Conservation (phyloP, 2,329 filamentous ascomycete genomes). For the Diatrype stigma region DNA sequence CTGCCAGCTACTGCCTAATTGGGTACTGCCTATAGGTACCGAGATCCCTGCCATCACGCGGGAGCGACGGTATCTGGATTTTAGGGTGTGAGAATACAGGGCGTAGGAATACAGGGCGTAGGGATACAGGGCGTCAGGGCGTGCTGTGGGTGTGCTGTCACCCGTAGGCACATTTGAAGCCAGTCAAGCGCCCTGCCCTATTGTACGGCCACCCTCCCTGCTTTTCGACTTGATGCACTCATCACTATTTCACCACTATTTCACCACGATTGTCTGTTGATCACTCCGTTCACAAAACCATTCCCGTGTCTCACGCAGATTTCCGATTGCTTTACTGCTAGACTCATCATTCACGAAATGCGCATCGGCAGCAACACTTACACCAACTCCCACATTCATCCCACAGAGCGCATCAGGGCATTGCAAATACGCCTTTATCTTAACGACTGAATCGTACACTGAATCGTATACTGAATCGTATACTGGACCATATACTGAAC, state of each 20-base stretch:
- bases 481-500: too few relatives aligned
- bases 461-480: too few relatives aligned
- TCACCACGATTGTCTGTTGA: too few relatives aligned
- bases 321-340: neutral
- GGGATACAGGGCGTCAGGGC: too few relatives aligned
- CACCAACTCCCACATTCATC: neutral
- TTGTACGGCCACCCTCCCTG: neutral
- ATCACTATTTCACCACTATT: neutral
- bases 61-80: neutral
- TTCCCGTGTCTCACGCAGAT: neutral
- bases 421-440: neutral
- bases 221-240: neutral
- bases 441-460: neutral
- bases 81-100: too few relatives aligned
- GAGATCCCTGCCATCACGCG: neutral
- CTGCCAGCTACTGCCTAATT: too few relatives aligned
- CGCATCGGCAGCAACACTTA: neutral
- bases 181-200: neutral
- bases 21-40: too few relatives aligned
- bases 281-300: neutral
- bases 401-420: neutral
- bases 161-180: neutral
- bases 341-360: neutral
- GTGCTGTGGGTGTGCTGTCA: constrained; percentile 1
- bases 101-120: too few relatives aligned